A percentile compares a stretch with the other conserved stretches of the same genome.
These are phyloP conservation scores for Phascolomyces articulosus DNA, from an alignment of 371 early-diverging fungal species.

Conservation along the genomic window DNA sequence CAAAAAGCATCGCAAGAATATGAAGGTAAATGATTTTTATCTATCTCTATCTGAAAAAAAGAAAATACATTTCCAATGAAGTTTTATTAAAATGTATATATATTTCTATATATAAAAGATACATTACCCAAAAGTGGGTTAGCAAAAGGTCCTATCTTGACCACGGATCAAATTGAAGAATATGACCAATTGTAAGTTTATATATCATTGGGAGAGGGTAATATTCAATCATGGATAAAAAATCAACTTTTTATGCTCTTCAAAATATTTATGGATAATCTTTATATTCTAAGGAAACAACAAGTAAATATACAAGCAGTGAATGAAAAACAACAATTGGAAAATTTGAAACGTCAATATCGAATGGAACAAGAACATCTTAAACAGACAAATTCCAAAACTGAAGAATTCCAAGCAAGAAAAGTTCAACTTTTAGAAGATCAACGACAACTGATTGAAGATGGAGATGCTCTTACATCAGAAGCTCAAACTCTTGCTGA, in stretches of 20 bases:
- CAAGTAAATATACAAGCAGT: slow-evolving; percentile 69
- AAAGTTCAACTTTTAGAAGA: slow-evolving; percentile 33
- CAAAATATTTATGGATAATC: too few species aligned
- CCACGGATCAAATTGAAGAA: slow-evolving; percentile 47
- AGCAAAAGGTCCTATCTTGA: slow-evolving; percentile 27
- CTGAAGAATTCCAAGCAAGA: slow-evolving; percentile 54
- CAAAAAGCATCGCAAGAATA: slow-evolving; percentile 47
- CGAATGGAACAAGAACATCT: slow-evolving; percentile 65
- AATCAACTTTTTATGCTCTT: too few species aligned
- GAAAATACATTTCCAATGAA: too few species aligned
- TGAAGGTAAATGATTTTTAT: too few species aligned
- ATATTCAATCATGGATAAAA: too few species aligned
- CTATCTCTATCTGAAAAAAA: too few species aligned
- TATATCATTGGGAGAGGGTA: too few species aligned
- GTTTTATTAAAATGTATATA: too few species aligned
- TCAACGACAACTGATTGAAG: slow-evolving; percentile 29
- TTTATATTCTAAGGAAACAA: slow-evolving; percentile 57
- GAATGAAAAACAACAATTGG: slow-evolving; percentile 69
- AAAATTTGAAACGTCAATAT: slow-evolving; percentile 67
- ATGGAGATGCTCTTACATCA: slow-evolving; percentile 22
- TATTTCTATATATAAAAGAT: too few species aligned
- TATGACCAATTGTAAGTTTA: slow-evolving; percentile 54
- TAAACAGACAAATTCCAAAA: slow-evolving; percentile 61
- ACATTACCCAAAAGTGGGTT: slow-evolving; percentile 17
- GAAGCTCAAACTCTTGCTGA: slow-evolving; percentile 30